These are phyloP conservation scores for Tricholoma matsutake DNA, from an alignment of 768 basidiomycete genomes.

Conservation along the genomic window DNA sequence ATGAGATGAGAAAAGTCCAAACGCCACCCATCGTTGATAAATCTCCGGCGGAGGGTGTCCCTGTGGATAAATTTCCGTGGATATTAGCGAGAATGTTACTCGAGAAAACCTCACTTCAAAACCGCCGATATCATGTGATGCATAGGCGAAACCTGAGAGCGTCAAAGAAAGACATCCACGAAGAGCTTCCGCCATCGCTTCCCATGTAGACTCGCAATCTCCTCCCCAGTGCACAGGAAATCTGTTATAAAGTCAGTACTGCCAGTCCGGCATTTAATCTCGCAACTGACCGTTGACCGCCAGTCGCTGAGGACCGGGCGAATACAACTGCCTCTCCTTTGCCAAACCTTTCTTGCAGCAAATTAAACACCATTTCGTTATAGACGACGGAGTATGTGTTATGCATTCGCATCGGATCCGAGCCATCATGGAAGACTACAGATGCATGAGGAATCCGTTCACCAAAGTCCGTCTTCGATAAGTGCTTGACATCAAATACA, in stretches of 20 bases:
- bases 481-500: background rate
- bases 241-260: slow-evolving; percentile 15
- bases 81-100: background rate
- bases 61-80: slow-evolving; percentile 23
- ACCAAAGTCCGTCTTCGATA: slow-evolving; percentile 65
- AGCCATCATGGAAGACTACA: slow-evolving; percentile 62
- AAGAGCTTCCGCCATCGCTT: slow-evolving; percentile 75
- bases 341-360: slow-evolving; percentile 57
- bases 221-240: slow-evolving; percentile 64
- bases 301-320: slow-evolving; percentile 63
- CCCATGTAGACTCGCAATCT: slow-evolving; percentile 74
- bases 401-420: slow-evolving; percentile 68
- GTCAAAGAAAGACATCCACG: slow-evolving; percentile 66
- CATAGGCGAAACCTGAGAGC: slow-evolving; percentile 66
- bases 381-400: slow-evolving; percentile 69
- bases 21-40: slow-evolving; percentile 75
- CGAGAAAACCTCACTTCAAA: slow-evolving; percentile 48
- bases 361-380: slow-evolving; percentile 66
- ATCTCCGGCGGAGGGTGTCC: slow-evolving; percentile 66
- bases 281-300: slow-evolving; percentile 54
- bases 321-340: slow-evolving; percentile 67
- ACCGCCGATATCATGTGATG: slow-evolving; percentile 75
- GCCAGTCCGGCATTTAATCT: background rate
- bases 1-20: slow-evolving; percentile 74
- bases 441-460: slow-evolving; percentile 71